Conservation (phyloP, 2,329 filamentous ascomycete genomes). For the Grosmannia serpens region DNA sequence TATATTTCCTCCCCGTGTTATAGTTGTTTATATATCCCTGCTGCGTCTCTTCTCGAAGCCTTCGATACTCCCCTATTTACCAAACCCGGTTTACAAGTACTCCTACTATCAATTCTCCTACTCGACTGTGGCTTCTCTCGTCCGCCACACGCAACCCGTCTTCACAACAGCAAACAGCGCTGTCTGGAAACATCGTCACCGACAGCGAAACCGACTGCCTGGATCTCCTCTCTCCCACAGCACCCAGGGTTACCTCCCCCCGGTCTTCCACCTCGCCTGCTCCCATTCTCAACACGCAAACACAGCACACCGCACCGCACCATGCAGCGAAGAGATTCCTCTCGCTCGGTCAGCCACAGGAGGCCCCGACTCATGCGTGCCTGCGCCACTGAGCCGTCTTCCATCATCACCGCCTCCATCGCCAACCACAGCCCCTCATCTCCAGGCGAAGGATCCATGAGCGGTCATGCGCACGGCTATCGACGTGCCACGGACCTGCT, state of each 20-base stretch:
- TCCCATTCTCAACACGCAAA: not conserved
- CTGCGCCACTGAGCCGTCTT: conserved; percentile 44
- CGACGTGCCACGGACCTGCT: conserved; percentile 44
- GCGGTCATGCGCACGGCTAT: conserved; percentile 1
- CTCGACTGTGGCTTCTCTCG: too few relatives aligned
- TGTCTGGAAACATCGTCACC: too few relatives aligned
- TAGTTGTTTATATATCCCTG: not conserved
- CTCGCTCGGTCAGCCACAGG: conserved; percentile 27
- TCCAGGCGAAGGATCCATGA: not conserved
- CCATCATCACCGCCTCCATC: conserved; percentile 45
- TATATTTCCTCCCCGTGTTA: not conserved
- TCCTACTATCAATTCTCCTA: not conserved
- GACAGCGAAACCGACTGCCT: too few relatives aligned
- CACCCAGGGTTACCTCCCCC: too few relatives aligned
- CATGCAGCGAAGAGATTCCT: conserved; percentile 21
- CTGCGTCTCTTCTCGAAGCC: not conserved
- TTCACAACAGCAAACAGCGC: too few relatives aligned
- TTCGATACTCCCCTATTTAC: not conserved
- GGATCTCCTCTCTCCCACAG: not conserved
- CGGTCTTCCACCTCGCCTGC: not conserved
- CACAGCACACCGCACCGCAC: not conserved
- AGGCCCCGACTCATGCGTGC: conserved; percentile 44
- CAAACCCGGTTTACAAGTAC: not conserved
- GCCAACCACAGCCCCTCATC: conserved; percentile 33
- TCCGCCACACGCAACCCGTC: too few relatives aligned